A percentile compares a stretch with the other conserved stretches of the same genome.
phyloP scores from a whole-genome alignment of 306 rosid genomes.

The Cucumis melo region DNA sequence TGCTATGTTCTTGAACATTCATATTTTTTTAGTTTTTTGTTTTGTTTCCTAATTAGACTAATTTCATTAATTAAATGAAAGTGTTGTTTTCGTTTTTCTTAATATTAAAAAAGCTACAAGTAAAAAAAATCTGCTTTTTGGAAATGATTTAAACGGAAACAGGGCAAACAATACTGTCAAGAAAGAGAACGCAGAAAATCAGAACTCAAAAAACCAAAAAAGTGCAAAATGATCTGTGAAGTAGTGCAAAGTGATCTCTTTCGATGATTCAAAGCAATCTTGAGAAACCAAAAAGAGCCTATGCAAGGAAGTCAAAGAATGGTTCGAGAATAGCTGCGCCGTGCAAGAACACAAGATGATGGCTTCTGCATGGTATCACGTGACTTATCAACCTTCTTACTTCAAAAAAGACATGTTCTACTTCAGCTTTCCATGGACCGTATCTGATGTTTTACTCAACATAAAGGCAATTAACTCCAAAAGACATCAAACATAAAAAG shows the following conservation, averaged over 20 bases:
- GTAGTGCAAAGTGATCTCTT: neutral
- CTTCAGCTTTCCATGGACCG: conserved; percentile 85
- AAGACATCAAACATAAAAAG: neutral
- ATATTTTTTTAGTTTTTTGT: no score
- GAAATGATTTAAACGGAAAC: neutral
- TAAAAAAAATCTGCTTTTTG: neutral
- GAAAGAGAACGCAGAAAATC: neutral
- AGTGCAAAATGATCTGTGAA: no score
- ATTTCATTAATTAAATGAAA: no score
- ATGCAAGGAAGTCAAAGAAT: conserved; percentile 48
- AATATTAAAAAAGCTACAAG: no score
- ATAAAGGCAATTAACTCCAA: conserved; percentile 32
- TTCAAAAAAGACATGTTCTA: conserved; percentile 20
- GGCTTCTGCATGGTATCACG: conserved; percentile 91
- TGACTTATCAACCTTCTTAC: conserved; percentile 46
- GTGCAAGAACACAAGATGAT: conserved; percentile 22
- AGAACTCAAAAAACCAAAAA: neutral
- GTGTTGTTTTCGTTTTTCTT: no score
- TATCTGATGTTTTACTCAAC: conserved; percentile 47
- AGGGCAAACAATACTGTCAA: neutral
- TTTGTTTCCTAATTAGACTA: no score
- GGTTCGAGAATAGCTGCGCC: conserved; percentile 52
- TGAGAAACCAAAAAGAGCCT: conserved; percentile 13
- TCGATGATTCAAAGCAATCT: conserved; percentile 13
- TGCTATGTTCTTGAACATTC: no score